phyloP scores from a whole-genome alignment of 257 asterid genomes.

The Craterostigma plantagineum region DNA sequence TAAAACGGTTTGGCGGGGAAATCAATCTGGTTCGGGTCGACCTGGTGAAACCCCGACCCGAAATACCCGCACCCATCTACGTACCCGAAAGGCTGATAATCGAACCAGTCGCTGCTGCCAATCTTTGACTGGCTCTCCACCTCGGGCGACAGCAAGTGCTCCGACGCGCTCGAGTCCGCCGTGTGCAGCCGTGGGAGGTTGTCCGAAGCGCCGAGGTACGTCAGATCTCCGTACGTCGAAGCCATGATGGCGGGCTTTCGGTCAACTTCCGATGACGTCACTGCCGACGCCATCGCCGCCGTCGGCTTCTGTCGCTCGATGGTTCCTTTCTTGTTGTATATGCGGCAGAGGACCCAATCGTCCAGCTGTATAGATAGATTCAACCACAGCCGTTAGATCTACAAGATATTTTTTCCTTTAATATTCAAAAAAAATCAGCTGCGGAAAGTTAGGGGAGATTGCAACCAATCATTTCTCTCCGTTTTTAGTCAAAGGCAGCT shows the following conservation, averaged over 20 bases:
- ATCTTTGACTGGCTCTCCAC: constrained; percentile 70
- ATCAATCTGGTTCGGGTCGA: constrained; percentile 42
- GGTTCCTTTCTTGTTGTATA: constrained; percentile 42
- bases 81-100: constrained; percentile 37
- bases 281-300: neutral
- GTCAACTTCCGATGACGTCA: neutral
- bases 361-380: constrained; percentile 35
- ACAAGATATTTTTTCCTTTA: neutral
- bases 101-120: too few relatives aligned
- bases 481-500: neutral
- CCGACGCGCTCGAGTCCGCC: constrained; percentile 74
- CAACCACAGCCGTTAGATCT: constrained; percentile 12
- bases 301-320: constrained; percentile 14
- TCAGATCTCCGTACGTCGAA: constrained; percentile 32
- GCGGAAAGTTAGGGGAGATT: neutral
- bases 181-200: constrained; percentile 47
- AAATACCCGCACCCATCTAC: constrained; percentile 11
- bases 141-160: constrained; percentile 74
- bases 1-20: constrained; percentile 47
- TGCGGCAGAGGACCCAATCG: constrained; percentile 61
- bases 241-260: constrained; percentile 8
- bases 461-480: constrained; percentile 8
- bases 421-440: constrained; percentile 1
- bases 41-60: constrained; percentile 23
- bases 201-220: constrained; percentile 48